These are phyloP conservation scores for Trichoderma oligosporum DNA, from an alignment of 2,329 filamentous ascomycete genomes.

Conservation along the genomic window DNA sequence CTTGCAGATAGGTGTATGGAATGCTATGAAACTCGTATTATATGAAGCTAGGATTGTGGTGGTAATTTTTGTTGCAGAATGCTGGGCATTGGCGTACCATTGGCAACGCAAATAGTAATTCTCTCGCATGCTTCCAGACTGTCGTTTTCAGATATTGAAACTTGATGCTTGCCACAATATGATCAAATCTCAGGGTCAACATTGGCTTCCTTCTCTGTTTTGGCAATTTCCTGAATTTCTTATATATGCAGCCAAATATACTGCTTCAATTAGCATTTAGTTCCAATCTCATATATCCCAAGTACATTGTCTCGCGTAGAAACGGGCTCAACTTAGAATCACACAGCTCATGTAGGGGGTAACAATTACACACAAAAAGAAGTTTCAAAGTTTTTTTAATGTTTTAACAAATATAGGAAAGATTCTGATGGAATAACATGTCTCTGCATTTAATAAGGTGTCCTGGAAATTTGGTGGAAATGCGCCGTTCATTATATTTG, in stretches of 20 bases:
- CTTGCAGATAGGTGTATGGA: neutral
- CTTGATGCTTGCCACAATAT: neutral
- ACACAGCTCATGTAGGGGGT: constrained; percentile 58
- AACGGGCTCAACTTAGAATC: constrained; percentile 63
- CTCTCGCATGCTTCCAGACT: neutral
- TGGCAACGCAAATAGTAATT: neutral
- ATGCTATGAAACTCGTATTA: neutral
- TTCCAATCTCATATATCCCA: no score
- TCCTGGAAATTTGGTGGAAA: constrained; percentile 69
- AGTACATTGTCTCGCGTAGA: neutral
- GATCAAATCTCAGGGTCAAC: no score
- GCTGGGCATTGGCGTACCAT: neutral
- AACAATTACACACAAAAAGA: constrained; percentile 57
- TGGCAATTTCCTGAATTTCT: no score
- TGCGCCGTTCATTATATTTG: constrained; percentile 74
- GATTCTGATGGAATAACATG: constrained; percentile 65
- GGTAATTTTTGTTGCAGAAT: neutral
- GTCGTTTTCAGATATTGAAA: neutral
- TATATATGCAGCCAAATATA: no score
- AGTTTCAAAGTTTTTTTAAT: constrained; percentile 51
- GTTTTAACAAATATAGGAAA: constrained; percentile 50
- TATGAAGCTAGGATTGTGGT: neutral
- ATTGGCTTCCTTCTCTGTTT: no score
- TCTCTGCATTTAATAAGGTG: constrained; percentile 59
- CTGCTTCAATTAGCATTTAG: no score